Evolutionary conservation across 352 stramenopile genomes (phyloP).

Genomic region (Phytophthora pisi): DNA sequence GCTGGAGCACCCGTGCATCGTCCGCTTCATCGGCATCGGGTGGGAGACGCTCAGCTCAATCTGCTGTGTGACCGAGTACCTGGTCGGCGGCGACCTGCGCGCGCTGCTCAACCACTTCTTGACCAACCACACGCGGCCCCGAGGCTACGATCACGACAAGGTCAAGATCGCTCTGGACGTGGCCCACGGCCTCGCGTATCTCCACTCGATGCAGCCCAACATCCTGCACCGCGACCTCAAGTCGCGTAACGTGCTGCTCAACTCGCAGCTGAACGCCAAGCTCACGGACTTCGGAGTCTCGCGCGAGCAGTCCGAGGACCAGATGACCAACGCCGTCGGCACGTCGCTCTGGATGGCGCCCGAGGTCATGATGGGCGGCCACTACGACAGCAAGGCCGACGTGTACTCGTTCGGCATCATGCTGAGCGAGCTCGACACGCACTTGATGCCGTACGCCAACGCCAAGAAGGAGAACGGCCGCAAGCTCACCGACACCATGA

Average conservation of each 20-base stretch:
- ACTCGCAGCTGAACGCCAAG: slow-evolving; percentile 48
- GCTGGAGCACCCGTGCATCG: slow-evolving; percentile 67
- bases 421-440: slow-evolving; percentile 52
- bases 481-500: slow-evolving; percentile 40
- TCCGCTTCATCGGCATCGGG: slow-evolving; percentile 68
- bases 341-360: slow-evolving; percentile 64
- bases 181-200: slow-evolving; percentile 47
- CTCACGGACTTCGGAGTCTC: slow-evolving; percentile 69
- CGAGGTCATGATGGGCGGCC: slow-evolving; percentile 53
- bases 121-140: slow-evolving; percentile 25
- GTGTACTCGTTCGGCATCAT: slow-evolving; percentile 62
- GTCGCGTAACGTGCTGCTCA: slow-evolving; percentile 79
- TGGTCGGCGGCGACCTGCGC: slow-evolving; percentile 52
- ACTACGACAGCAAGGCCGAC: slow-evolving; percentile 54
- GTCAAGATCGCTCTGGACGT: slow-evolving; percentile 57
- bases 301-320: slow-evolving; percentile 38
- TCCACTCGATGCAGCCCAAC: slow-evolving; percentile 52
- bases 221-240: slow-evolving; percentile 79
- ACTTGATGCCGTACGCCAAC: slow-evolving; percentile 50
- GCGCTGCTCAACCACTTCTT: slow-evolving; percentile 45
- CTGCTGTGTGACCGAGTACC: slow-evolving; percentile 57
- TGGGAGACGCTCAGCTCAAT: slow-evolving; percentile 54
- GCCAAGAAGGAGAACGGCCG: slow-evolving; percentile 36
- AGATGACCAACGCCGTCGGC: slow-evolving; percentile 55
- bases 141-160: slow-evolving; percentile 56